Percentiles rank a stretch among this genome's conserved stretches.
Conservation (phyloP, 78 protist species). For the Dictyostelium intermedium region DNA sequence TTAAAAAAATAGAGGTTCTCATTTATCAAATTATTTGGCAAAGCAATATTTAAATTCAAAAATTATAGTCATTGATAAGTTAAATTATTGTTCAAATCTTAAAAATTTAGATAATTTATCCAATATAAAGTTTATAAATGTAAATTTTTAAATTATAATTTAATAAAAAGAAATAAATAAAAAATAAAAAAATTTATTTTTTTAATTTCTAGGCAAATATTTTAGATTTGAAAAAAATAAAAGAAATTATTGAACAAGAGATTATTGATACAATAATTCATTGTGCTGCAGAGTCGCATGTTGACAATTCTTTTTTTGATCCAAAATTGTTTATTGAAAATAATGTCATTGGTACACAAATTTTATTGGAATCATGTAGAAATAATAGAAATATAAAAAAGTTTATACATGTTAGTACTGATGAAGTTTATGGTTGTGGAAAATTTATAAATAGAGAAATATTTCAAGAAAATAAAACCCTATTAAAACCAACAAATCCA, state of each 20-base stretch:
- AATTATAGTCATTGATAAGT: constrained; percentile 86
- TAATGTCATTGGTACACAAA: constrained; percentile 96
- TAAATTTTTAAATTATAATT: too few species aligned
- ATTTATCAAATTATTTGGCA: constrained; percentile 13
- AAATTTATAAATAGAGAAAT: background rate
- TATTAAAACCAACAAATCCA: constrained; percentile 95
- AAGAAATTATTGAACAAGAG: constrained; percentile 54
- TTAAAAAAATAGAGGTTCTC: constrained; percentile 83
- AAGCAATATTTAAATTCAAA: constrained; percentile 32
- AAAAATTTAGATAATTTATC: constrained; percentile 42
- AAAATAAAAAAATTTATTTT: background rate
- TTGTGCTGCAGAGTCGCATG: constrained; percentile 97
- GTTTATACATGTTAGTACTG: constrained; percentile 96
- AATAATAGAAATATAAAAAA: constrained; percentile 56
- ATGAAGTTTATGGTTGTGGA: constrained; percentile 97
- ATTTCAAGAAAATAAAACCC: constrained; percentile 8
- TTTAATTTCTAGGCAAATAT: too few species aligned
- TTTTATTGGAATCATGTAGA: constrained; percentile 86
- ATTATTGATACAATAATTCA: constrained; percentile 94
- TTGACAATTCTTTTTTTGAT: constrained; percentile 67
- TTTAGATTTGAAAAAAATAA: constrained; percentile 53
- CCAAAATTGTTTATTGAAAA: constrained; percentile 84
- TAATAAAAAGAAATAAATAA: background rate
- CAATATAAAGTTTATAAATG: background rate
- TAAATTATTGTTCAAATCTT: constrained; percentile 89